phyloP scores from a whole-genome alignment of 352 stramenopile species.

The Thalassiosira hispida region DNA sequence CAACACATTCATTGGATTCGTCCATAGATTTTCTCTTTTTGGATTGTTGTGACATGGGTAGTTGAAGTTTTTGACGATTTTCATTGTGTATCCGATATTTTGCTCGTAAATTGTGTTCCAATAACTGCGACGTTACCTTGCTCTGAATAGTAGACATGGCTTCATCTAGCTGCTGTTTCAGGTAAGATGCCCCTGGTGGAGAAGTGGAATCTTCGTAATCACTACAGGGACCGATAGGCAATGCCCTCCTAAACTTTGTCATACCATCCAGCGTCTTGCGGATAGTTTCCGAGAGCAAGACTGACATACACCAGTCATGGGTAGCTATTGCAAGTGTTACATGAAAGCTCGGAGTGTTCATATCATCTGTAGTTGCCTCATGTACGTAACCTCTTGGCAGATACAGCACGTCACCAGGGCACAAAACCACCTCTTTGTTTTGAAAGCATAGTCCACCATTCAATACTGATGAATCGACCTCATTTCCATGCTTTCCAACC shows the following conservation, averaged over 20 bases:
- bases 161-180: constrained; percentile 28
- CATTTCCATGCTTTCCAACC: constrained; percentile 76
- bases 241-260: constrained; percentile 41
- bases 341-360: constrained; percentile 72
- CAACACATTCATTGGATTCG: constrained; percentile 35
- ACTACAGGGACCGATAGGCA: constrained; percentile 42
- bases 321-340: constrained; percentile 78
- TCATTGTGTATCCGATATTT: constrained; percentile 49
- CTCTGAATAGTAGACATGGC: constrained; percentile 31
- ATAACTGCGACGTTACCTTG: constrained; percentile 40
- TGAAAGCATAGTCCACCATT: constrained; percentile 53
- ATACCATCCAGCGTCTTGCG: constrained; percentile 25
- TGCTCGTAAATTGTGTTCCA: constrained; percentile 44
- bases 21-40: constrained; percentile 30
- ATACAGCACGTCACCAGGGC: constrained; percentile 84
- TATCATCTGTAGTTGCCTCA: constrained; percentile 58
- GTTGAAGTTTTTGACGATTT: constrained; percentile 40
- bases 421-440: constrained; percentile 54
- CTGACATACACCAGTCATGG: constrained; percentile 78
- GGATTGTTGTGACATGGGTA: constrained; percentile 32
- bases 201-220: constrained; percentile 28
- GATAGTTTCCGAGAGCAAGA: constrained; percentile 58
- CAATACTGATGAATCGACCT: constrained; percentile 56
- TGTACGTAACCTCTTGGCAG: constrained; percentile 84
- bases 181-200: background rate